Evolutionary conservation across 2,329 filamentous ascomycete genomes (phyloP).

Genomic region (Aureobasidium sp.): DNA sequence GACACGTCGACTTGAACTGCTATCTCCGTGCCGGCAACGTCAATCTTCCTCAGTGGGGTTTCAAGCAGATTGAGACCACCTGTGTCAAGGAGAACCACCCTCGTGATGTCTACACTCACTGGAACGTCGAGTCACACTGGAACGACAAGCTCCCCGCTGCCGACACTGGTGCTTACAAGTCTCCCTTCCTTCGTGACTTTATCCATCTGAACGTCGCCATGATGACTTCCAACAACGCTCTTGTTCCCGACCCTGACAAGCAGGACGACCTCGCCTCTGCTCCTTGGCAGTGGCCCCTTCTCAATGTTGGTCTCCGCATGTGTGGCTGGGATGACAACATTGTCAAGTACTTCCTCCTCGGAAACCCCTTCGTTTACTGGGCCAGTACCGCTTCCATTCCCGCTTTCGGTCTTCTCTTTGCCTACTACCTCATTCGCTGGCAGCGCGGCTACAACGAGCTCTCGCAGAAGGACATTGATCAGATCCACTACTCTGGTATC

Average conservation of each 20-base stretch:
- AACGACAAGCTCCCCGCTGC: slow-evolving; percentile 88
- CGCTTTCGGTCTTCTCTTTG: slow-evolving; percentile 62
- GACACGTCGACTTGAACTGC: slow-evolving; percentile 74
- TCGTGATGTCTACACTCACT: slow-evolving; percentile 90
- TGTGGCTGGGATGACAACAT: slow-evolving; percentile 95
- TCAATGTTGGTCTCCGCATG: slow-evolving; percentile 94
- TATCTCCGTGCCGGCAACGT: slow-evolving; percentile 93
- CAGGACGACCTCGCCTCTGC: slow-evolving; percentile 94
- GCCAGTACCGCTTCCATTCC: slow-evolving; percentile 74
- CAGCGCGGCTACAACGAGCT: slow-evolving; percentile 89
- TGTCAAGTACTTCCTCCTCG: slow-evolving; percentile 96
- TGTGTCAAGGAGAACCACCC: slow-evolving; percentile 92
- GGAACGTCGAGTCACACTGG: slow-evolving; percentile 93
- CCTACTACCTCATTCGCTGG: slow-evolving; percentile 89
- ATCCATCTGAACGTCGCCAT: slow-evolving; percentile 97
- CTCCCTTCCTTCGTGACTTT: slow-evolving; percentile 95
- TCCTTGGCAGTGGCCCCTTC: slow-evolving; percentile 98
- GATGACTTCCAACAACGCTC: slow-evolving; percentile 99
- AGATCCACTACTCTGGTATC: slow-evolving; percentile 86
- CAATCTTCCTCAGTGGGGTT: slow-evolving; percentile 97
- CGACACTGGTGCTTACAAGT: slow-evolving; percentile 88
- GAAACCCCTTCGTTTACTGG: slow-evolving; percentile 96
- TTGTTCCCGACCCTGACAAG: slow-evolving; percentile 96
- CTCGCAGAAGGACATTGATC: slow-evolving; percentile 71
- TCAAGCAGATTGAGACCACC: slow-evolving; percentile 98